Evolutionary conservation across 352 stramenopile species (phyloP).

Genomic region (Peronospora destructor): DNA sequence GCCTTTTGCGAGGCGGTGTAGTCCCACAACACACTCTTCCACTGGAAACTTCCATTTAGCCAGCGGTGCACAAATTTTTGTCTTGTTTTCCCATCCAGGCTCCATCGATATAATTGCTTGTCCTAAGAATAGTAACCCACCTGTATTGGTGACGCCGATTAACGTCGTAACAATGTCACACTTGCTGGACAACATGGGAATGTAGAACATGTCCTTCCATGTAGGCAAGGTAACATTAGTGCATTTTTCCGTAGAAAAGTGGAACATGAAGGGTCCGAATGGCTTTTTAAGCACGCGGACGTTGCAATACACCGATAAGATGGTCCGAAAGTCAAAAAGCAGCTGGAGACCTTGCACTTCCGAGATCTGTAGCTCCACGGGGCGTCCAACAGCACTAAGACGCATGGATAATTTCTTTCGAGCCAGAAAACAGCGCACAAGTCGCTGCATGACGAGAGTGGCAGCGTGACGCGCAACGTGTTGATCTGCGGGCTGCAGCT

Average conservation of each 20-base stretch:
- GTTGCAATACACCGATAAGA: slow-evolving; percentile 62
- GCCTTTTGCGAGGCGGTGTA: slow-evolving; percentile 60
- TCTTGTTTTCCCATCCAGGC: slow-evolving; percentile 52
- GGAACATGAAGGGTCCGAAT: slow-evolving; percentile 84
- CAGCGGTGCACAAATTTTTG: slow-evolving; percentile 35
- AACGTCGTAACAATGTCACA: slow-evolving; percentile 77
- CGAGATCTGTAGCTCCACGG: slow-evolving; percentile 52
- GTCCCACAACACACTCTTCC: slow-evolving; percentile 55
- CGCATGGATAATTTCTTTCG: slow-evolving; percentile 27
- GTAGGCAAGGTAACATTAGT: slow-evolving; percentile 49
- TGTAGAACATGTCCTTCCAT: slow-evolving; percentile 65
- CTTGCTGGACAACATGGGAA: slow-evolving; percentile 74
- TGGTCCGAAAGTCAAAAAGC: slow-evolving; percentile 72
- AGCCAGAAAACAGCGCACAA: slow-evolving; percentile 34
- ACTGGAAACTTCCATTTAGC: slow-evolving; percentile 79
- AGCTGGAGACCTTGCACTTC: slow-evolving; percentile 47
- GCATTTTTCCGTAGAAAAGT: slow-evolving; percentile 59
- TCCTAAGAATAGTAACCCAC: slow-evolving; percentile 54
- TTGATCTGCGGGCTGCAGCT: slow-evolving; percentile 20
- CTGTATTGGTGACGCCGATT: slow-evolving; percentile 52
- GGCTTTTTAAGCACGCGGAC: slow-evolving; percentile 81
- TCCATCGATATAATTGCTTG: slow-evolving; percentile 54
- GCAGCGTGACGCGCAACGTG: slow-evolving; percentile 28
- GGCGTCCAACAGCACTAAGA: slow-evolving; percentile 51
- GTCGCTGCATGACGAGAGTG: slow-evolving; percentile 32